Conservation (phyloP, 176 grass and related monocot genomes). For the Hyparrhenia diplandra region DNA sequence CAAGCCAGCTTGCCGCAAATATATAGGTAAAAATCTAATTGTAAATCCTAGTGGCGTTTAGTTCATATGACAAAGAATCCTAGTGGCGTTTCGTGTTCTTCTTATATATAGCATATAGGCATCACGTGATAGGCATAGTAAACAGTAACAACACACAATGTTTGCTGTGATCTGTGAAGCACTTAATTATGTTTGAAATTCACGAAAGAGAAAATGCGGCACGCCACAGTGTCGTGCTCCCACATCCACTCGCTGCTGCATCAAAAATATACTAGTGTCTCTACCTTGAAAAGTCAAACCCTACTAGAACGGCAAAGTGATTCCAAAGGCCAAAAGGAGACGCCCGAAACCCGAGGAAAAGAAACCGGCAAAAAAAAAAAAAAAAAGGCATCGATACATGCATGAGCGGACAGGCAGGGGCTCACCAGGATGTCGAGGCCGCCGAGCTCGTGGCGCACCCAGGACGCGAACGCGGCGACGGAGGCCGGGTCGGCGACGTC, state of each 20-base stretch:
- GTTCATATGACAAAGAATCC: not conserved
- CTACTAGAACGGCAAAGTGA: not conserved
- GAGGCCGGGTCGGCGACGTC: constrained; percentile 63
- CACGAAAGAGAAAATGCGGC: not conserved
- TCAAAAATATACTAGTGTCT: no score
- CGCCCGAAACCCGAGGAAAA: not conserved
- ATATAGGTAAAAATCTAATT: no score
- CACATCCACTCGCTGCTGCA: not conserved
- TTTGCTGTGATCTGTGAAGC: no score
- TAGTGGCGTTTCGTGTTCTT: no score
- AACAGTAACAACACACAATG: no score
- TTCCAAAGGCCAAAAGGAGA: not conserved
- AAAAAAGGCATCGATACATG: not conserved
- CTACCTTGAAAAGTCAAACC: not conserved
- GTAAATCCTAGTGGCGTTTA: not conserved
- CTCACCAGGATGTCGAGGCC: constrained; percentile 83
- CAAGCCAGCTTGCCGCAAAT: no score
- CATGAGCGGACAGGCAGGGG: no score
- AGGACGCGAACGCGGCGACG: constrained; percentile 55
- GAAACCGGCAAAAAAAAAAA: not conserved
- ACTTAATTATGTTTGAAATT: no score
- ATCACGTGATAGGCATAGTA: no score
- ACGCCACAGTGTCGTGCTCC: not conserved
- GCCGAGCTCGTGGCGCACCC: constrained; percentile 52
- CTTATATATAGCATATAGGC: no score